phyloP scores from a whole-genome alignment of 495 filamentous ascomycete species.

The Podospora fimiseda region DNA sequence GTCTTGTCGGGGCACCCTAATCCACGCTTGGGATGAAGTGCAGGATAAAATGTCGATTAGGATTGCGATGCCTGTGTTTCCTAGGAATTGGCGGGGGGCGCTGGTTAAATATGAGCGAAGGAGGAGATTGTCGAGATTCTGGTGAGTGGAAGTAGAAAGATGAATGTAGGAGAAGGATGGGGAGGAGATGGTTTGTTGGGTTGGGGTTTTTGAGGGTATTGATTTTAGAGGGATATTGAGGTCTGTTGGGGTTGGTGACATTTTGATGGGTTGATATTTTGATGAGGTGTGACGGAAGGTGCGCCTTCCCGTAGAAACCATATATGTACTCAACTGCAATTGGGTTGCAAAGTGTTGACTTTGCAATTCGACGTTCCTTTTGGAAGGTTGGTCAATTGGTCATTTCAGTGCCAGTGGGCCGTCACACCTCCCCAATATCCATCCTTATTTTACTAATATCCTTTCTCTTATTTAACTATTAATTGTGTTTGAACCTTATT shows the following conservation, averaged over 20 bases:
- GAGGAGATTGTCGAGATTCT: background rate
- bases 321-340: too few species aligned
- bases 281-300: too few species aligned
- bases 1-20: constrained; percentile 69
- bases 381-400: too few species aligned
- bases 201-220: constrained; percentile 28
- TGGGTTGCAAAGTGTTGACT: background rate
- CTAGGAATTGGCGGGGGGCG: constrained; percentile 73
- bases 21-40: constrained; percentile 59
- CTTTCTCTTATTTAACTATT: background rate
- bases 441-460: too few species aligned
- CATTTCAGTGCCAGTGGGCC: too few species aligned
- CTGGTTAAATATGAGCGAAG: constrained; percentile 51
- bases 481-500: background rate
- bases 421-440: too few species aligned
- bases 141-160: constrained; percentile 18
- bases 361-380: constrained; percentile 51
- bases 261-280: too few species aligned
- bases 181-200: constrained; percentile 29
- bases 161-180: constrained; percentile 39
- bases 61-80: constrained; percentile 65
- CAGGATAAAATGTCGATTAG: constrained; percentile 78
- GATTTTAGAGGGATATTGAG: constrained; percentile 13
- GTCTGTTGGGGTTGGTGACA: too few species aligned
- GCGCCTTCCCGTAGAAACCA: too few species aligned